Evolutionary conservation across 768 basidiomycete species (phyloP).

Genomic region (Rhizopogon vulgaris): DNA sequence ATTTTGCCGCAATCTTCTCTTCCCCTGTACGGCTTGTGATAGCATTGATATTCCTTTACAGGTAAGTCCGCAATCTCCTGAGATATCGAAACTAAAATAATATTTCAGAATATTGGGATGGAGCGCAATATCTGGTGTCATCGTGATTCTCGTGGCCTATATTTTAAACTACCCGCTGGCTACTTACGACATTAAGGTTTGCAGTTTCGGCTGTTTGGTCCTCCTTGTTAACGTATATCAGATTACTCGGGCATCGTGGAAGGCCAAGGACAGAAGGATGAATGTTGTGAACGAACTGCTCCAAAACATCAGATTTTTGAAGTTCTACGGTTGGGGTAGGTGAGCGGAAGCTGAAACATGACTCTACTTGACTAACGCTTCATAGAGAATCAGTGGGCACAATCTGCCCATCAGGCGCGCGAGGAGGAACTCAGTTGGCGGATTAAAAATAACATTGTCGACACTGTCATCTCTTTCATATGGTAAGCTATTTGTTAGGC

Average conservation of each 20-base stretch:
- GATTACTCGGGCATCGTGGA: conserved; percentile 54
- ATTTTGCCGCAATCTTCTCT: conserved; percentile 57
- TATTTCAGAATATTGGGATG: conserved; percentile 62
- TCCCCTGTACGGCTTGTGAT: conserved; percentile 61
- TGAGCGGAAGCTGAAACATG: conserved; percentile 19
- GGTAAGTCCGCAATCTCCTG: conserved; percentile 34
- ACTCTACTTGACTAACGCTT: background rate
- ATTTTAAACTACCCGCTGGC: conserved; percentile 63
- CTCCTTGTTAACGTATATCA: conserved; percentile 16
- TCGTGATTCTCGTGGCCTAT: conserved; percentile 56
- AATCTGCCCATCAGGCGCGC: conserved; percentile 44
- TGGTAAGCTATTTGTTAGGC: conserved; percentile 34
- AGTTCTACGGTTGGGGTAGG: conserved; percentile 69
- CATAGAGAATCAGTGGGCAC: conserved; percentile 56
- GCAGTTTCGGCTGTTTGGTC: conserved; percentile 14
- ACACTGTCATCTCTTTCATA: conserved; percentile 60
- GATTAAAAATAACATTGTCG: conserved; percentile 55
- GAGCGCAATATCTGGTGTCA: conserved; percentile 68
- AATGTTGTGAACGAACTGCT: conserved; percentile 69
- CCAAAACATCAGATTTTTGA: conserved; percentile 67
- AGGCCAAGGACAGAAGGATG: conserved; percentile 65
- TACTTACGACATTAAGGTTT: conserved; percentile 56
- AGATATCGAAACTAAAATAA: background rate
- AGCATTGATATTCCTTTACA: conserved; percentile 65
- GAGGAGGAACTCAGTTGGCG: conserved; percentile 64